phyloP scores from a whole-genome alignment of 108 stramenopile genomes.

The Tribonema minus region DNA sequence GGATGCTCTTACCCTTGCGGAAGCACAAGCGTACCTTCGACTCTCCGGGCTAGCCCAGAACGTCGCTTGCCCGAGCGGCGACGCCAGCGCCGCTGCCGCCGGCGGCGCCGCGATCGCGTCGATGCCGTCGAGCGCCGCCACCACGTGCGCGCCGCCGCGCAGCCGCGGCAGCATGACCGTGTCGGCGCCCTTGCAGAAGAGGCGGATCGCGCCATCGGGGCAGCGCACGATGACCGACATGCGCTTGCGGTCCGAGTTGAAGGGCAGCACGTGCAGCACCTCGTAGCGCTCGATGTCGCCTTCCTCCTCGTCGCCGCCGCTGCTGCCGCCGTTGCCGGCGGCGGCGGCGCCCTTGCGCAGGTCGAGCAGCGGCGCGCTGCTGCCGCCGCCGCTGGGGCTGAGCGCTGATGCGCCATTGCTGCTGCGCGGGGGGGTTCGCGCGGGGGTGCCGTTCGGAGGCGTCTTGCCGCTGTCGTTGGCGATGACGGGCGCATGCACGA shows the following conservation, averaged over 20 bases:
- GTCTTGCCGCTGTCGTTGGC: constrained; percentile 14
- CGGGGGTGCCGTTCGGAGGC: neutral
- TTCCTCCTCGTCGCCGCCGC: neutral
- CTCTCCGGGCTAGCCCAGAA: too few relatives aligned
- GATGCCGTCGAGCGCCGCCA: too few relatives aligned
- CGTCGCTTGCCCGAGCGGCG: too few relatives aligned
- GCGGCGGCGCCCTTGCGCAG: neutral
- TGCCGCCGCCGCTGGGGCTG: neutral
- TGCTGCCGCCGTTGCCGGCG: neutral
- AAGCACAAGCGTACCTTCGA: too few relatives aligned
- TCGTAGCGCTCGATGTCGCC: neutral
- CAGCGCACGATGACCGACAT: constrained; percentile 57
- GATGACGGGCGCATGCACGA: too few relatives aligned
- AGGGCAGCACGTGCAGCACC: constrained; percentile 84
- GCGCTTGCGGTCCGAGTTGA: constrained; percentile 76
- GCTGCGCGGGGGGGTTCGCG: neutral
- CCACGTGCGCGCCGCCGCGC: too few relatives aligned
- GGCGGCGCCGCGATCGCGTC: too few relatives aligned
- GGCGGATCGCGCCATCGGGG: constrained; percentile 1
- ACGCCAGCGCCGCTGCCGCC: too few relatives aligned
- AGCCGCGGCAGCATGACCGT: constrained; percentile 47
- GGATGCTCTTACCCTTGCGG: too few relatives aligned
- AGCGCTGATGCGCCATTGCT: neutral
- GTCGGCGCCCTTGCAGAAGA: constrained; percentile 64
- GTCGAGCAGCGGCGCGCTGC: too few relatives aligned